phyloP scores from a whole-genome alignment of 2,329 filamentous ascomycete species.

The Fusarium fracticaudum region DNA sequence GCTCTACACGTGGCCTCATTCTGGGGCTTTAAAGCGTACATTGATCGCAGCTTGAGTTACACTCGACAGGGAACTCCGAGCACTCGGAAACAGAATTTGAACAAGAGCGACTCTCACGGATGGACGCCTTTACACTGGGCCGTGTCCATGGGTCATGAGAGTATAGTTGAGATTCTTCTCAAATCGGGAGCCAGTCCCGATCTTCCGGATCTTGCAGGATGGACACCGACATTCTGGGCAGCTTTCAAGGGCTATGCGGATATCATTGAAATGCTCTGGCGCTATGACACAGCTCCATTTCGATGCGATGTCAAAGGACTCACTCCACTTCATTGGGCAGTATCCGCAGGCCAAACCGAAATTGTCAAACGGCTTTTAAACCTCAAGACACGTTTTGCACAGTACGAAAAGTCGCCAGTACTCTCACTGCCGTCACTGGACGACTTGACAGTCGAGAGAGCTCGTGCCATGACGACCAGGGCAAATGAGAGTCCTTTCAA shows the following conservation, averaged over 20 bases:
- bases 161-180: neutral
- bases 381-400: neutral
- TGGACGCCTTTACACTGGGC: neutral
- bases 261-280: neutral
- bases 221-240: neutral
- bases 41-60: neutral
- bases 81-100: neutral
- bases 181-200: neutral
- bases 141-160: neutral
- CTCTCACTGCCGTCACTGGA: neutral
- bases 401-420: neutral
- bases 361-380: neutral
- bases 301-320: neutral
- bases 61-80: neutral
- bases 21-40: neutral
- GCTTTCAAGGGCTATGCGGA: neutral
- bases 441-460: neutral
- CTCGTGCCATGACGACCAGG: neutral
- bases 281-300: neutral
- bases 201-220: neutral
- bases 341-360: neutral
- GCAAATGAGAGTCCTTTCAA: neutral
- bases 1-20: neutral
- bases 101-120: neutral
- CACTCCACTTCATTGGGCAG: neutral